A percentile compares a stretch with the other conserved stretches of the same genome.
phyloP scores from a whole-genome alignment of 2,329 filamentous ascomycete genomes.

The Sporothrix humicola region DNA sequence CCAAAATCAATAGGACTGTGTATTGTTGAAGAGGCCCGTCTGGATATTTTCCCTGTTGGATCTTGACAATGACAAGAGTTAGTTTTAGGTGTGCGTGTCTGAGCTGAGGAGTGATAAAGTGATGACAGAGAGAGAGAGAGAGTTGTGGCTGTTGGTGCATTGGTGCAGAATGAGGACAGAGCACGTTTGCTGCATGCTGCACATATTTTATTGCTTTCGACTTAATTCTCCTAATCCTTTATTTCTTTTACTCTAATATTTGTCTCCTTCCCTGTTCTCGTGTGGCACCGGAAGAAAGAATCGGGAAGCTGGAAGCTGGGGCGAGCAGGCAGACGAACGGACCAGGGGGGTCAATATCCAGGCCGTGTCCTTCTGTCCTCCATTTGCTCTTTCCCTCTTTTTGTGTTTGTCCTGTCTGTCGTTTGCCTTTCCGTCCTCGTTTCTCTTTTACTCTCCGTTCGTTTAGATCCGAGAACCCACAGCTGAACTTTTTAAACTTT shows the following conservation, averaged over 20 bases:
- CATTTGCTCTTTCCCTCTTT: background rate
- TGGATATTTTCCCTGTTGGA: background rate
- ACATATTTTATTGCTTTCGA: background rate
- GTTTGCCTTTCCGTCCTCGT: background rate
- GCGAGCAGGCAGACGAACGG: background rate
- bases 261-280: background rate
- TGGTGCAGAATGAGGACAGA: background rate
- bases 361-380: background rate
- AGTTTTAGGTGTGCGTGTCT: background rate
- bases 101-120: background rate
- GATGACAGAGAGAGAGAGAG: background rate
- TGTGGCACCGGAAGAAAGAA: conserved; percentile 25
- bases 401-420: background rate
- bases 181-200: background rate
- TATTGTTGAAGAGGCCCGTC: no score
- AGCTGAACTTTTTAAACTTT: background rate
- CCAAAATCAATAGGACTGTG: background rate
- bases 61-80: background rate
- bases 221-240: background rate
- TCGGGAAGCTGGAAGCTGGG: conserved; percentile 1
- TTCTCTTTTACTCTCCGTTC: background rate
- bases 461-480: conserved; percentile 6
- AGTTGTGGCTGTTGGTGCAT: background rate
- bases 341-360: conserved; percentile 24
- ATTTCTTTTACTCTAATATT: background rate